Evolutionary conservation across 306 rosid species (phyloP).

Genomic region (Malus sylvestris): DNA sequence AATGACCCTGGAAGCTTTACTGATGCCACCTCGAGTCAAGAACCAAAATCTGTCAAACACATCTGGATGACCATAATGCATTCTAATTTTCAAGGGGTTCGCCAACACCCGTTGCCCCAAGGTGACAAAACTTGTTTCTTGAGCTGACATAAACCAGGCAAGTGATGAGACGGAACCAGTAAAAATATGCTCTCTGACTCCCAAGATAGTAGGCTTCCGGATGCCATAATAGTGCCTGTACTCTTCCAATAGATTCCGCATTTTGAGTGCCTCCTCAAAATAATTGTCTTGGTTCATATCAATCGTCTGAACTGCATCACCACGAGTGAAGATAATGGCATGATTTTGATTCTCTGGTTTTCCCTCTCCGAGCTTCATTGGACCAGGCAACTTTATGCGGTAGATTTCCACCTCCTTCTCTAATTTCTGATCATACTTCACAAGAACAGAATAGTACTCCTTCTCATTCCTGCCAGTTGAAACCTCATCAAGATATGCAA

Average conservation of each 20-base stretch:
- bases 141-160: slow-evolving; percentile 97
- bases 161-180: slow-evolving; percentile 93
- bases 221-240: slow-evolving; percentile 49
- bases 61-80: slow-evolving; percentile 99
- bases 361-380: slow-evolving; percentile 82
- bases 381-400: slow-evolving; percentile 82
- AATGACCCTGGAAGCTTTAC: slow-evolving; percentile 89
- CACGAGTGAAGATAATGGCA: slow-evolving; percentile 84
- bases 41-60: slow-evolving; percentile 86
- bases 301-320: slow-evolving; percentile 89
- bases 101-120: slow-evolving; percentile 87
- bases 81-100: slow-evolving; percentile 70
- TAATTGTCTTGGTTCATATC: slow-evolving; percentile 95
- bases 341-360: slow-evolving; percentile 96
- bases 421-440: slow-evolving; percentile 64
- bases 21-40: slow-evolving; percentile 82
- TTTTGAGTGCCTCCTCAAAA: slow-evolving; percentile 91
- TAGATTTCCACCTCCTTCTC: slow-evolving; percentile 77
- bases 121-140: slow-evolving; percentile 87
- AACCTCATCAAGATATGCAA: slow-evolving; percentile 87
- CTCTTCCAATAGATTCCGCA: slow-evolving; percentile 76
- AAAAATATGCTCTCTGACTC: slow-evolving; percentile 83
- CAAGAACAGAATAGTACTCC: slow-evolving; percentile 76
- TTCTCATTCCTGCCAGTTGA: slow-evolving; percentile 51
- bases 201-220: slow-evolving; percentile 75